Evolutionary conservation across 192 early-diverging fungal genomes (phyloP).

Genomic region (Phycomyces nitens): DNA sequence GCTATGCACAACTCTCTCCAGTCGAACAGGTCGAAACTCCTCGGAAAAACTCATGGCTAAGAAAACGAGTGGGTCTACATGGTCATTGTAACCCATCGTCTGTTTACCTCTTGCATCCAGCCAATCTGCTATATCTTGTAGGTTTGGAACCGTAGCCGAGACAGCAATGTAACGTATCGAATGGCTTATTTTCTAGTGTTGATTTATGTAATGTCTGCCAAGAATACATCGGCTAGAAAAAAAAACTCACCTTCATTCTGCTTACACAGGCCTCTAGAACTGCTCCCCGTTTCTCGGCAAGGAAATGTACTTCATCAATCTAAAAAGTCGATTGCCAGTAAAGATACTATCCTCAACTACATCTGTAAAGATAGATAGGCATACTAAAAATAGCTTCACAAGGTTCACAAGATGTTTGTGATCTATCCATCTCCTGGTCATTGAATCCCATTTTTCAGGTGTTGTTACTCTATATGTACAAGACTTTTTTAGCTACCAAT

Average conservation of each 20-base stretch:
- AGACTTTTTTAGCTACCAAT: background rate
- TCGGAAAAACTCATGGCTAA: constrained; percentile 55
- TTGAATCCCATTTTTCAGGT: constrained; percentile 78
- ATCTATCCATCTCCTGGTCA: constrained; percentile 58
- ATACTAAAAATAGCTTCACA: constrained; percentile 41
- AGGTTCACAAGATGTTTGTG: constrained; percentile 25
- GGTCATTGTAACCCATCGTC: no score
- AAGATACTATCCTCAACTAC: no score
- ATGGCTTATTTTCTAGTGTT: background rate
- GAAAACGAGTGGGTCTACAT: no score
- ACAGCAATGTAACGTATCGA: constrained; percentile 44
- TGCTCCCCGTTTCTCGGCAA: constrained; percentile 63
- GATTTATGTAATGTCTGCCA: background rate
- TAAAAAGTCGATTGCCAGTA: no score
- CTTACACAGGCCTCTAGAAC: constrained; percentile 69
- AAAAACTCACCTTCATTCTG: constrained; percentile 29
- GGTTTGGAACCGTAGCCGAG: constrained; percentile 70
- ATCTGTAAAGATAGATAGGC: no score
- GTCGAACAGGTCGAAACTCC: constrained; percentile 63
- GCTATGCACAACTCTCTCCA: constrained; percentile 49
- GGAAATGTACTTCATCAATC: constrained; percentile 78
- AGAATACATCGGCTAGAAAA: no score
- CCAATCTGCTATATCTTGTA: constrained; percentile 65
- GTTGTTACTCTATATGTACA: constrained; percentile 55
- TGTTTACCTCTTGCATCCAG: constrained; percentile 27